These are phyloP conservation scores for Paradendryphiella salina DNA, from an alignment of 2,329 filamentous ascomycete species.

Conservation along the genomic window DNA sequence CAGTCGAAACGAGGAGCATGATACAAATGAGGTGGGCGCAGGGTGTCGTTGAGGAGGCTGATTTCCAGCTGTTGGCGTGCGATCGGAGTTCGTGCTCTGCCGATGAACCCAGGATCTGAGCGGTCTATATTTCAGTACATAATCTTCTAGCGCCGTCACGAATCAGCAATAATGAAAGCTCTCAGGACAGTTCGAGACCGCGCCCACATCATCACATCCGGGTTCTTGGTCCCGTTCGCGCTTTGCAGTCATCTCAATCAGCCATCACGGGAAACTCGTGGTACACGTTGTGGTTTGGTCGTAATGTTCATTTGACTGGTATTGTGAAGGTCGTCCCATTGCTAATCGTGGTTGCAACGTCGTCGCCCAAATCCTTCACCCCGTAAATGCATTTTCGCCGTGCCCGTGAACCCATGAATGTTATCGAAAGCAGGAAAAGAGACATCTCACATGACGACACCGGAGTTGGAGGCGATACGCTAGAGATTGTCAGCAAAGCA, in stretches of 20 bases:
- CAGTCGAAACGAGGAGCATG: conserved; percentile 27
- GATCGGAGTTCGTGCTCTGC: conserved; percentile 30
- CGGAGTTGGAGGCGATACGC: conserved; percentile 99
- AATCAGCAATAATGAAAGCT: background rate
- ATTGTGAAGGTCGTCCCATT: conserved; percentile 44
- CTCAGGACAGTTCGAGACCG: background rate
- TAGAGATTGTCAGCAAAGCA: conserved; percentile 49
- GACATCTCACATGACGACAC: conserved; percentile 93
- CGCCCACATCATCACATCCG: background rate
- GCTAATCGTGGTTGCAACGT: conserved; percentile 43
- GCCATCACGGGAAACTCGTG: conserved; percentile 3
- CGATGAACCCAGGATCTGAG: conserved; percentile 8
- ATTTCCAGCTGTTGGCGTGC: conserved; percentile 29
- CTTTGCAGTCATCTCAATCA: conserved; percentile 1
- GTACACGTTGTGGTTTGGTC: conserved; percentile 21
- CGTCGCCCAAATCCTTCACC: conserved; percentile 41
- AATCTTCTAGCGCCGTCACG: background rate
- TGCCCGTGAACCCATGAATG: conserved; percentile 46
- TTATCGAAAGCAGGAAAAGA: conserved; percentile 47
- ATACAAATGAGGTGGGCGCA: conserved; percentile 37
- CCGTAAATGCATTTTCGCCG: conserved; percentile 49
- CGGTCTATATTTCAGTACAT: conserved; percentile 3
- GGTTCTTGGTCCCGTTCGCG: background rate
- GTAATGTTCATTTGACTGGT: conserved; percentile 41
- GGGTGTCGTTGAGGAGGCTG: conserved; percentile 26